Conservation (phyloP, 2,329 filamentous ascomycete species). For the Colletotrichum australisinense region DNA sequence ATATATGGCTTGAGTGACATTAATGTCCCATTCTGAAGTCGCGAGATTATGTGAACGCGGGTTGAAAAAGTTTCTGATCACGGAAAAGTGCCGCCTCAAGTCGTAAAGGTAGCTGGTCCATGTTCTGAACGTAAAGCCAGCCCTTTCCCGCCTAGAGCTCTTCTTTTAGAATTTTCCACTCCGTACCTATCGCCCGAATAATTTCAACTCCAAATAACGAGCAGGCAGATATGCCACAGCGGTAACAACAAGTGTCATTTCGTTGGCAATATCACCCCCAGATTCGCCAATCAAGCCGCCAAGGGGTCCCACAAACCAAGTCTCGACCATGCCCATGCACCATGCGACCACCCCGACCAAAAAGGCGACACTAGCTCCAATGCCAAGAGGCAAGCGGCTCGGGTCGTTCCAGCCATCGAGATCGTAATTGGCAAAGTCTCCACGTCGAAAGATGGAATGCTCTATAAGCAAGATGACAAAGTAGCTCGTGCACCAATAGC, state of each 20-base stretch:
- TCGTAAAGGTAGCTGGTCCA: too few relatives aligned
- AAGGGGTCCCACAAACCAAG: constrained; percentile 5
- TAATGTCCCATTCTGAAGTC: too few relatives aligned
- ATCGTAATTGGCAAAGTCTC: constrained; percentile 8
- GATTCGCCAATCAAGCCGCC: constrained; percentile 4
- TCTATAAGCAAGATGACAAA: background rate
- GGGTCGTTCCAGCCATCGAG: constrained; percentile 12
- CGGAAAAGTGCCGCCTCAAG: too few relatives aligned
- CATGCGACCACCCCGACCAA: background rate
- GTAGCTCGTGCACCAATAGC: background rate
- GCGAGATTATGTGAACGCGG: too few relatives aligned
- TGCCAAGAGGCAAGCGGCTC: constrained; percentile 12
- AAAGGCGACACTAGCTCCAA: constrained; percentile 3
- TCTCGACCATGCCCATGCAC: constrained; percentile 13
- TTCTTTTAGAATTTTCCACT: background rate
- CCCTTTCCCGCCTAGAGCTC: too few relatives aligned
- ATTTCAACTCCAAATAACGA: background rate
- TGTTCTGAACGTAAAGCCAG: too few relatives aligned
- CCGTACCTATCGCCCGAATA: background rate
- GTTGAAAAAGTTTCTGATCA: too few relatives aligned
- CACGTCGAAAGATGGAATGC: background rate
- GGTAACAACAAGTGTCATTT: background rate
- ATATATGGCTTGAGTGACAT: too few relatives aligned
- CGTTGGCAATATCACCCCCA: constrained; percentile 1
- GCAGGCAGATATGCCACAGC: background rate